phyloP scores from a whole-genome alignment of 495 filamentous ascomycete species.

The Aspergillus asperescens region DNA sequence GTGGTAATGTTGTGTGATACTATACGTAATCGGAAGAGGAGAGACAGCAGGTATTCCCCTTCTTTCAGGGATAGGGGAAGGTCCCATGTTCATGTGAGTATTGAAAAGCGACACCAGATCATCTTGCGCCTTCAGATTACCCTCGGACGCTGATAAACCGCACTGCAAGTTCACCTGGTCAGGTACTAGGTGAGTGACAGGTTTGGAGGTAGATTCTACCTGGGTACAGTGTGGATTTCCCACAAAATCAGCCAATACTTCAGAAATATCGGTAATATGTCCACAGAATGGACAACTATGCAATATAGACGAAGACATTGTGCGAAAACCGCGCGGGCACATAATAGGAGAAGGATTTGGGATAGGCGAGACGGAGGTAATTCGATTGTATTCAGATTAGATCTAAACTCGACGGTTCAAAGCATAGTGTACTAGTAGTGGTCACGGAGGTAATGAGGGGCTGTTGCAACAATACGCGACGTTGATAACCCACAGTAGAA shows the following conservation, averaged over 20 bases:
- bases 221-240: slow-evolving; percentile 35
- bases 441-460: neutral
- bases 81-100: slow-evolving; percentile 50
- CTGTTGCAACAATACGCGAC: neutral
- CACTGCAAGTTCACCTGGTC: slow-evolving; percentile 27
- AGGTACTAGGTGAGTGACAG: slow-evolving; percentile 5
- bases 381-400: neutral
- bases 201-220: slow-evolving; percentile 22
- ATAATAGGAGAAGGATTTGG: neutral
- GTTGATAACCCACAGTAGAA: neutral
- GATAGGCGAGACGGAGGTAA: neutral
- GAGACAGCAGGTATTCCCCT: neutral
- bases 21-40: slow-evolving; percentile 49
- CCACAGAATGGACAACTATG: slow-evolving; percentile 37
- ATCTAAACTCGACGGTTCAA: neutral
- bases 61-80: slow-evolving; percentile 6
- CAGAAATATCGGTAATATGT: slow-evolving; percentile 32
- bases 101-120: slow-evolving; percentile 65
- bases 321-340: neutral
- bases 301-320: slow-evolving; percentile 34
- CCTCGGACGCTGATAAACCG: slow-evolving; percentile 35
- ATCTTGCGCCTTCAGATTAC: slow-evolving; percentile 51
- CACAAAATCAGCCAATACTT: slow-evolving; percentile 27
- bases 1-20: slow-evolving; percentile 69
- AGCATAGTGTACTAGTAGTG: neutral